Base-by-base conservation (phyloP, 2,329 filamentous ascomycete species). In the Aureobasidium zeae region DNA sequence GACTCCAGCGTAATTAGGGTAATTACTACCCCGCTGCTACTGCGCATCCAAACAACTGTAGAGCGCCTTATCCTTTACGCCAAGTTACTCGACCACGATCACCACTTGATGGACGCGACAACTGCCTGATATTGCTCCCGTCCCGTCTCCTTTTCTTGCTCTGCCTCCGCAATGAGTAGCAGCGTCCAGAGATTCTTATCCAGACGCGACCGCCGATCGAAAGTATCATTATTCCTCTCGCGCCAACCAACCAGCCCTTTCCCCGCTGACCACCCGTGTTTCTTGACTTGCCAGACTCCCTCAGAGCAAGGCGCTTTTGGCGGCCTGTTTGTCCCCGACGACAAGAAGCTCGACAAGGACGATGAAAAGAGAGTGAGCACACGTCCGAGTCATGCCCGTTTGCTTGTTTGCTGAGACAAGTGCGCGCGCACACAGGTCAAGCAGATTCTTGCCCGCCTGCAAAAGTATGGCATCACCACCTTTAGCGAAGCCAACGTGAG, bases 241-340 rank as follows among this genome's bases (percentile, higher is more conserved):
- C 22, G n/a, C 13, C 4, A 12, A 2, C 22, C n/a, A n/a, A 21
- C n/a, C 19, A 13, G 12, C 17, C 35, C 37, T 24, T 16, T 21
- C 15, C 16, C 16, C 11, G 21, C 45, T 47, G 26, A 47, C 45
- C n/a, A 20, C 29, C 6, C 12, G 7, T 21, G 7, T 35, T 28
- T 13, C 28, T 19, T 20, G n/a, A 13, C 36, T 22, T 6, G 20
- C 15, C 45, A 47, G 45, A 36, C 16, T n/a, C 28, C 21, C 17
- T 31, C 45, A 6, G 37, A 42, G 21, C 12, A 19, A 76, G 61
- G 72, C 47, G 76, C 83, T 45, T 77, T 83, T 51, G 74, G 76
- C 52, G 71, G 71, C 25, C 68, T 86, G 33, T 84, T 86, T 67
- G 77, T 74, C 53, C 64, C 69, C 48, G 76, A 82, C 45, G 68